phyloP scores from a whole-genome alignment of 2,329 filamentous ascomycete genomes.

The Dendrostoma leiphaemia region DNA sequence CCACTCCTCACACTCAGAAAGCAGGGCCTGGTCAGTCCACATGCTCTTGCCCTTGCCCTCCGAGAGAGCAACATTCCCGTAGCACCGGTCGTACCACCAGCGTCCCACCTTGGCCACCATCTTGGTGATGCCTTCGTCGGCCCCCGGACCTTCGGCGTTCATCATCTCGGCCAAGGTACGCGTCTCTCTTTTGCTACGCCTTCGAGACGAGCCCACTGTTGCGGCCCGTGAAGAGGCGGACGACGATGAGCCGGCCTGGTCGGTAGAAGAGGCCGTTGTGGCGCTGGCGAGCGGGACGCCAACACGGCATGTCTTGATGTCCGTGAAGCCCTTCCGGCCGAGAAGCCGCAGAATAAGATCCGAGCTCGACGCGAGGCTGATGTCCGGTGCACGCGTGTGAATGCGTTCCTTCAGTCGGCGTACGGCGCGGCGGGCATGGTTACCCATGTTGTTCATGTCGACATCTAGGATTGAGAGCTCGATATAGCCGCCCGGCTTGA shows the following conservation, averaged over 20 bases:
- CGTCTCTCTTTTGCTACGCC: constrained; percentile 40
- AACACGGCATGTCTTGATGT: constrained; percentile 73
- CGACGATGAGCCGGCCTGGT: constrained; percentile 29
- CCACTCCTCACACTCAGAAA: constrained; percentile 82
- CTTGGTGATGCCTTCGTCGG: constrained; percentile 84
- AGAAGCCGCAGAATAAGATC: constrained; percentile 65
- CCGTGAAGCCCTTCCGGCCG: constrained; percentile 66
- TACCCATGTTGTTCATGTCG: constrained; percentile 81
- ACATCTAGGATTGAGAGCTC: constrained; percentile 76
- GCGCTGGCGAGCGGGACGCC: constrained; percentile 69
- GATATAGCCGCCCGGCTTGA: constrained; percentile 76
- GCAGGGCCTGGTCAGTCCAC: constrained; percentile 72
- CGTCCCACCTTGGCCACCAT: constrained; percentile 89
- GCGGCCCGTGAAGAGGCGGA: constrained; percentile 27
- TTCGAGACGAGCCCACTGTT: constrained; percentile 17
- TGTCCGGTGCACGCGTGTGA: constrained; percentile 56
- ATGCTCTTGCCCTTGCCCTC: constrained; percentile 58
- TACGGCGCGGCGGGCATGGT: constrained; percentile 64
- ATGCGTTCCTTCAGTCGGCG: constrained; percentile 71
- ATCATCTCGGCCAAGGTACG: constrained; percentile 69
- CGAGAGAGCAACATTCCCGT: constrained; percentile 68
- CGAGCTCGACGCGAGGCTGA: constrained; percentile 58
- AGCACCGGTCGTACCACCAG: constrained; percentile 96
- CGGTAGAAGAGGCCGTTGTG: constrained; percentile 30
- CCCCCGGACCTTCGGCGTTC: constrained; percentile 64